These are phyloP conservation scores for Solanum tacnaense DNA, from an alignment of 257 asterid species.

Conservation along the genomic window DNA sequence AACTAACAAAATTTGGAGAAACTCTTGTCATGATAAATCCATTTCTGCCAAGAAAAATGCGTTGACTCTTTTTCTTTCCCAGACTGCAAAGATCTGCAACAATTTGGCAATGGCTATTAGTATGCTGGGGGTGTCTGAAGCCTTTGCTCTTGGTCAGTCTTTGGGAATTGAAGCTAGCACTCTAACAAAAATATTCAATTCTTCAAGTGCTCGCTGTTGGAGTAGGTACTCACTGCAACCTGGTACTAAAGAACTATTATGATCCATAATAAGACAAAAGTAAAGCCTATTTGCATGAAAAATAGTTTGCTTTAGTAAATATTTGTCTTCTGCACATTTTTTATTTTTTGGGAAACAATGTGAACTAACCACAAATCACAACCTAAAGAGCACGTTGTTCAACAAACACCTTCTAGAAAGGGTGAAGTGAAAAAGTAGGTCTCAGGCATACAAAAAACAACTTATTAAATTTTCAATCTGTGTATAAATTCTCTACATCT, in stretches of 20 bases:
- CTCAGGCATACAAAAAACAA: background rate
- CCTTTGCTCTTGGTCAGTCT: conserved; percentile 81
- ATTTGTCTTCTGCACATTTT: background rate
- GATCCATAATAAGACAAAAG: background rate
- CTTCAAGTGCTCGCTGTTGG: conserved; percentile 98
- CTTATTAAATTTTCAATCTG: background rate
- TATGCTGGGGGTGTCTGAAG: conserved; percentile 97
- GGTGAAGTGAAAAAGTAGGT: background rate
- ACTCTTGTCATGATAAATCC: background rate
- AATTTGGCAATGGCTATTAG: conserved; percentile 93
- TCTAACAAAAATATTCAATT: conserved; percentile 66
- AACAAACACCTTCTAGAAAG: background rate
- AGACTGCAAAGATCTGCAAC: conserved; percentile 95
- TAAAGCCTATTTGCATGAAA: background rate
- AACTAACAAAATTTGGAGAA: background rate
- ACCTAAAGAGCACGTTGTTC: background rate
- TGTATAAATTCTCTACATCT: background rate
- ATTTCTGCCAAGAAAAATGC: background rate
- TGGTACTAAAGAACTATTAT: background rate
- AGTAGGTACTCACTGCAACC: conserved; percentile 54
- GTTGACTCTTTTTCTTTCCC: background rate
- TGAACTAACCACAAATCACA: background rate
- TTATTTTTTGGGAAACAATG: background rate
- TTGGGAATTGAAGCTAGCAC: conserved; percentile 65
- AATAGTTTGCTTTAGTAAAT: background rate